Conservation (phyloP, 2,329 filamentous ascomycete species). For the Tolypocladium tropicale region DNA sequence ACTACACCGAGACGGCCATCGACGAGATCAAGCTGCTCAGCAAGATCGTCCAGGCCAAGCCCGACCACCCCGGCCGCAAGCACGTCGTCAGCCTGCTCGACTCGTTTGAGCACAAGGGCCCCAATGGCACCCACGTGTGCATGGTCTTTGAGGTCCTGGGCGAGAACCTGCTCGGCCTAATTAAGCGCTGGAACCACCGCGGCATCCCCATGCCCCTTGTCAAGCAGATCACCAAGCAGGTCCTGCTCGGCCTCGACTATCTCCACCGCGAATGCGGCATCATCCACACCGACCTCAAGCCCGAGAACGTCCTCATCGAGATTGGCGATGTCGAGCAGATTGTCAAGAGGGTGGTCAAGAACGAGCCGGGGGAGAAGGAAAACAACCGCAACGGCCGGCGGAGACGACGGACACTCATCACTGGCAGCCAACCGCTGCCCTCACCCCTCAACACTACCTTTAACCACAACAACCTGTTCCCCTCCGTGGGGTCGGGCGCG, state of each 20-base stretch:
- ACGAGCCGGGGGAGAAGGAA: conserved; percentile 63
- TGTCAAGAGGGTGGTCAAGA: conserved; percentile 90
- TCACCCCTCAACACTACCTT: conserved; percentile 92
- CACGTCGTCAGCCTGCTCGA: conserved; percentile 95
- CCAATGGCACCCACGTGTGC: conserved; percentile 92
- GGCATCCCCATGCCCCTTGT: conserved; percentile 94
- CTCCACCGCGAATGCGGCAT: conserved; percentile 96
- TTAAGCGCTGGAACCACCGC: conserved; percentile 97
- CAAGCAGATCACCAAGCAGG: conserved; percentile 98
- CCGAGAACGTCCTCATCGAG: conserved; percentile 96
- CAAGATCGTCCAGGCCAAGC: conserved; percentile 92
- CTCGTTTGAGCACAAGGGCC: conserved; percentile 95
- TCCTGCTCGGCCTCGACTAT: conserved; percentile 89
- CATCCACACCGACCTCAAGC: conserved; percentile 95
- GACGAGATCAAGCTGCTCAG: conserved; percentile 98
- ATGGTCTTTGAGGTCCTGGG: conserved; percentile 99
- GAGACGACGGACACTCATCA: conserved; percentile 86
- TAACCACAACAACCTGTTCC: conserved; percentile 64
- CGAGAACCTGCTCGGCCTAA: conserved; percentile 86
- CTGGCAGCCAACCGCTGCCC: conserved; percentile 89
- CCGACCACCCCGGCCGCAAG: conserved; percentile 83
- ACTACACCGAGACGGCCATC: conserved; percentile 97
- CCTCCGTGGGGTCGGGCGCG: conserved; percentile 51
- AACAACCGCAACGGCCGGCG: conserved; percentile 86
- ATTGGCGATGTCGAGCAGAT: conserved; percentile 99